phyloP scores from a whole-genome alignment of 1,284 basidiomycete genomes.

The Irpex rosettiformis region DNA sequence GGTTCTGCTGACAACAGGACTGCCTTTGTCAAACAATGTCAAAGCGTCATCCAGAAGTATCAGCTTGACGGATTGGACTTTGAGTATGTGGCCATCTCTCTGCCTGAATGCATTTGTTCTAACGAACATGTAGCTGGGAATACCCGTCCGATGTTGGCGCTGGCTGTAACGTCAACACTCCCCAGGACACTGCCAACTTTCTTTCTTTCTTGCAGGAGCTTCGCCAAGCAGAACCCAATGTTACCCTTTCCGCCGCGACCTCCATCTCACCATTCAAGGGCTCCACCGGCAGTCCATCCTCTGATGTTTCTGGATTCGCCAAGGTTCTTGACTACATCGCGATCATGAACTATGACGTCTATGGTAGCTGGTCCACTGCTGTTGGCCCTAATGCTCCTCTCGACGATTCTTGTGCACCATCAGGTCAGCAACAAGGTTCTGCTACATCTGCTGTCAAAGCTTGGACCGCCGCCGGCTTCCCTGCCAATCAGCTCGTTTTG shows the following conservation, averaged over 20 bases:
- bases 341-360: constrained; percentile 76
- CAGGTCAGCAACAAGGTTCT: constrained; percentile 55
- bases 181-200: constrained; percentile 59
- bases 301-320: constrained; percentile 57
- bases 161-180: constrained; percentile 61
- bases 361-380: constrained; percentile 45
- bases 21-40: constrained; percentile 65
- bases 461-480: constrained; percentile 66
- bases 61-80: constrained; percentile 83
- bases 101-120: neutral
- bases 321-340: constrained; percentile 62
- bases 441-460: constrained; percentile 56
- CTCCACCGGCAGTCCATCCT: constrained; percentile 45
- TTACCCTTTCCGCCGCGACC: constrained; percentile 56
- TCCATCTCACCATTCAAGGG: constrained; percentile 55
- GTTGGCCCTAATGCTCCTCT: constrained; percentile 73
- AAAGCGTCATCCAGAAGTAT: constrained; percentile 59
- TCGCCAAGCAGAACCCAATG: constrained; percentile 30
- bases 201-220: constrained; percentile 54
- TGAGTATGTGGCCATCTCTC: constrained; percentile 58
- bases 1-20: constrained; percentile 57
- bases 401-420: constrained; percentile 52
- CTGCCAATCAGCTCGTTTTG: constrained; percentile 58
- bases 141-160: constrained; percentile 69
- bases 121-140: constrained; percentile 67